Evolutionary conservation across 2,329 filamentous ascomycete genomes (phyloP).

Genomic region (Claviceps citrina): DNA sequence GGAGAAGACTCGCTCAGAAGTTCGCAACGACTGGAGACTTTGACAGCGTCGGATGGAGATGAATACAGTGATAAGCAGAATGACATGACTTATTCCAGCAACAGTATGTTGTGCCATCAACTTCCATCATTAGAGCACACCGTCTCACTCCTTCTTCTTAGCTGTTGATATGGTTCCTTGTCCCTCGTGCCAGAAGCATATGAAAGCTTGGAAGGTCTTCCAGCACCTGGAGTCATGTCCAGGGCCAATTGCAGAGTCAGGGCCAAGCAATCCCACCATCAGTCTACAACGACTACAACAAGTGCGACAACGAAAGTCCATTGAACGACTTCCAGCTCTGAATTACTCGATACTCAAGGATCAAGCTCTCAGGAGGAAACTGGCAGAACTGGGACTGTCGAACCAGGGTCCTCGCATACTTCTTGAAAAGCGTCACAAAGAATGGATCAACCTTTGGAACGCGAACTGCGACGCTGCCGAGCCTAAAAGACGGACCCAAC

Average conservation of each 20-base stretch:
- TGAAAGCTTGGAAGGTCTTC: conserved; percentile 68
- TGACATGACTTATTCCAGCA: conserved; percentile 17
- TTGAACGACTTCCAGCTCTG: conserved; percentile 58
- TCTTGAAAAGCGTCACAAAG: conserved; percentile 67
- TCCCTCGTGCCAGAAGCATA: conserved; percentile 62
- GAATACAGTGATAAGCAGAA: conserved; percentile 13
- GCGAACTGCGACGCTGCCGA: conserved; percentile 78
- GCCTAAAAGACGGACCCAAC: conserved; percentile 53
- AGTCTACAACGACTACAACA: conserved; percentile 8
- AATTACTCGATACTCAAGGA: conserved; percentile 86
- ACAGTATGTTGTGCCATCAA: conserved; percentile 10
- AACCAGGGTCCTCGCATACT: conserved; percentile 50
- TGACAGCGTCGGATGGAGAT: conserved; percentile 6
- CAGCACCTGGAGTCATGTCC: conserved; percentile 59
- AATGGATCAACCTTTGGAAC: conserved; percentile 95
- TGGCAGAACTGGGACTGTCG: conserved; percentile 66
- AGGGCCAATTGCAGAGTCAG: conserved; percentile 19
- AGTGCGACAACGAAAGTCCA: conserved; percentile 11
- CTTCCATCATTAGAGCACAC: neutral
- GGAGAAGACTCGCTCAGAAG: neutral
- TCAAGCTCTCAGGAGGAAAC: conserved; percentile 58
- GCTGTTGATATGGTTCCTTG: conserved; percentile 70
- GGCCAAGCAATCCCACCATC: conserved; percentile 7
- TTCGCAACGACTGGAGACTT: neutral
- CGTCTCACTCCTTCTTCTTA: conserved; percentile 1